These are phyloP conservation scores for Fusarium hostae DNA, from an alignment of 2,329 filamentous ascomycete species.

Conservation along the genomic window DNA sequence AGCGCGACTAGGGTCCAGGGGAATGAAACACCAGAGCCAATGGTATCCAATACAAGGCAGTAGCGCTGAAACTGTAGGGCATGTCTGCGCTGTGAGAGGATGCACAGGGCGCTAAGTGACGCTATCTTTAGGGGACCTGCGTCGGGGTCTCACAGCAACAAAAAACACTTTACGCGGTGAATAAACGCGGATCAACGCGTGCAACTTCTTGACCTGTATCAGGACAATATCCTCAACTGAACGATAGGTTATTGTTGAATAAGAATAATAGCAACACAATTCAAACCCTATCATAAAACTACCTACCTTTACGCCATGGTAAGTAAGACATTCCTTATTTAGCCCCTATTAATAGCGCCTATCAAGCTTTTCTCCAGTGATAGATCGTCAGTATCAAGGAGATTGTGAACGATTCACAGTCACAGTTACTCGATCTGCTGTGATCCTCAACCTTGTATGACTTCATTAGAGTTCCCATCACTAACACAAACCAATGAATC, in stretches of 20 bases:
- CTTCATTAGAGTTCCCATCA: not conserved
- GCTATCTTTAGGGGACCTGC: slow-evolving; percentile 14
- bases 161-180: slow-evolving; percentile 52
- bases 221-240: slow-evolving; percentile 29
- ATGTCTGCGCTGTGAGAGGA: slow-evolving; percentile 10
- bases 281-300: slow-evolving; percentile 5
- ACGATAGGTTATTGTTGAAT: slow-evolving; percentile 16
- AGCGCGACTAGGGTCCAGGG: slow-evolving; percentile 25
- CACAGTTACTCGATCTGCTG: not conserved
- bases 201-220: slow-evolving; percentile 14
- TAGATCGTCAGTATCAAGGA: slow-evolving; percentile 5
- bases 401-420: slow-evolving; percentile 16
- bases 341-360: not conserved
- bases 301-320: slow-evolving; percentile 28
- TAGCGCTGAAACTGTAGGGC: slow-evolving; percentile 40
- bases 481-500: slow-evolving; percentile 57
- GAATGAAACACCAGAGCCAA: slow-evolving; percentile 30
- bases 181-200: slow-evolving; percentile 41
- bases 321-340: slow-evolving; percentile 9
- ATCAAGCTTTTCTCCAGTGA: not conserved
- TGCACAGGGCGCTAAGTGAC: slow-evolving; percentile 25
- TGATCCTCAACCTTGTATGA: not conserved
- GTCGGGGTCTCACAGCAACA: slow-evolving; percentile 35
- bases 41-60: slow-evolving; percentile 17
- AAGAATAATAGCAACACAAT: slow-evolving; percentile 22